These are phyloP conservation scores for Yamadazyma membranifaciens DNA, from an alignment of 1,139 yeast species.

Conservation along the genomic window DNA sequence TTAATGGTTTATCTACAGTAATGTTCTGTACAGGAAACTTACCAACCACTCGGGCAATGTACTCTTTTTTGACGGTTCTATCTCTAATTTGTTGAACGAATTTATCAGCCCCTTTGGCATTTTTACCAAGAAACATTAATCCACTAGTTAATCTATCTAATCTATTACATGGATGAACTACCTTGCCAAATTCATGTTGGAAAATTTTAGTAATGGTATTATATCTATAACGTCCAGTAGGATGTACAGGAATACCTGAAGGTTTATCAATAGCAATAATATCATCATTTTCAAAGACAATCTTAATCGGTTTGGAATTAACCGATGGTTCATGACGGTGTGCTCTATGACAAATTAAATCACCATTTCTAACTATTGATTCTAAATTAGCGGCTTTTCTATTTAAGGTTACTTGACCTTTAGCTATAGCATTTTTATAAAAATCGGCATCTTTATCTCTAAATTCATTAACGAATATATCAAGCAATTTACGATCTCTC, in stretches of 20 bases:
- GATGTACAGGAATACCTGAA: constrained; percentile 93
- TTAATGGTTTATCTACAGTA: constrained; percentile 65
- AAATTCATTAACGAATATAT: constrained; percentile 80
- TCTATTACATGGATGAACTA: constrained; percentile 87
- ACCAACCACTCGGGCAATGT: constrained; percentile 85
- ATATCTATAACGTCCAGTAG: constrained; percentile 88
- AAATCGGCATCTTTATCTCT: constrained; percentile 73
- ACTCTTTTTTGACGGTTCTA: constrained; percentile 75
- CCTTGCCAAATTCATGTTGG: constrained; percentile 60
- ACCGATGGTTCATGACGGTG: constrained; percentile 95
- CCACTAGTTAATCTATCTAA: constrained; percentile 93
- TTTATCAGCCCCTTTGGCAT: constrained; percentile 73
- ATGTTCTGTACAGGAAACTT: constrained; percentile 64
- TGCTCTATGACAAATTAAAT: constrained; percentile 73
- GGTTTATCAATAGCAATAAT: constrained; percentile 90
- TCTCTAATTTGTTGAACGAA: constrained; percentile 75
- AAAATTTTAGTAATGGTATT: constrained; percentile 85
- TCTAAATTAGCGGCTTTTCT: constrained; percentile 62
- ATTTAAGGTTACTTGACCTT: constrained; percentile 75
- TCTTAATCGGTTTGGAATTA: constrained; percentile 62
- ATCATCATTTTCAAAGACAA: constrained; percentile 78
- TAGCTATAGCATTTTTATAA: constrained; percentile 64
- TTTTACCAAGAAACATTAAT: constrained; percentile 87
- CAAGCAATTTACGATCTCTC: constrained; percentile 77
- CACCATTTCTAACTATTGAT: constrained; percentile 76